Evolutionary conservation across 2,329 filamentous ascomycete species (phyloP).

Genomic region (Pleomassaria siparia): DNA sequence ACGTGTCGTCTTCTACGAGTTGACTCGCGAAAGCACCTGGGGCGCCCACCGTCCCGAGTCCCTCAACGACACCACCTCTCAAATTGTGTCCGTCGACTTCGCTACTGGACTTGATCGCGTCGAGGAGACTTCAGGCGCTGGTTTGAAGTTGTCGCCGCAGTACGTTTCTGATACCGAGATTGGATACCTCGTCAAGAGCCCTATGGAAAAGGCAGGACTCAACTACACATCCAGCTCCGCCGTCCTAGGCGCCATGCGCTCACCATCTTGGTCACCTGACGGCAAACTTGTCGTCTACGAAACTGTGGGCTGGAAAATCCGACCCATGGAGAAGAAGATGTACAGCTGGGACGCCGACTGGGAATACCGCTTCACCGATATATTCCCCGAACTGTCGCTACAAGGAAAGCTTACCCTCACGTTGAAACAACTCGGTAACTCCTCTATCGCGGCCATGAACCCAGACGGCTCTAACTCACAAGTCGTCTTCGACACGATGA

Average conservation of each 20-base stretch:
- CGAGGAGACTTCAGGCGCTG: conserved; percentile 29
- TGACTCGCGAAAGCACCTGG: conserved; percentile 44
- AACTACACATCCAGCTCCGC: conserved; percentile 9
- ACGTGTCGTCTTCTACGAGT: conserved; percentile 38
- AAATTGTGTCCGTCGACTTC: conserved; percentile 44
- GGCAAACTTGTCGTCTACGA: conserved; percentile 29
- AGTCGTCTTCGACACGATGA: conserved; percentile 29
- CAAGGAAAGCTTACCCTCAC: conserved; percentile 38
- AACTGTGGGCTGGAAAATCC: conserved; percentile 28
- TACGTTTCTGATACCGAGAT: conserved; percentile 11
- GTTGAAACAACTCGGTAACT: conserved; percentile 45
- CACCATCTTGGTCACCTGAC: conserved; percentile 40
- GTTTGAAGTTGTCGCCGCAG: conserved; percentile 35
- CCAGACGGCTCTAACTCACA: conserved; percentile 28
- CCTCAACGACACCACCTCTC: conserved; percentile 26
- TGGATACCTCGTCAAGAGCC: conserved; percentile 31
- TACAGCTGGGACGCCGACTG: conserved; percentile 46
- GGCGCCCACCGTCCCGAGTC: conserved; percentile 36
- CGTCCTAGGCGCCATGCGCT: conserved; percentile 9
- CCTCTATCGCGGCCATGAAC: conserved; percentile 39
- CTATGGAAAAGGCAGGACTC: conserved; percentile 25
- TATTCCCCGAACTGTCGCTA: conserved; percentile 42
- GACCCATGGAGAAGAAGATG: conserved; percentile 40
- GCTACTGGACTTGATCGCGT: conserved; percentile 40
- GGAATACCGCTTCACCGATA: conserved; percentile 49